These are phyloP conservation scores for Arxiozyma slooffiae DNA, from an alignment of 1,139 yeast species.

Conservation along the genomic window DNA sequence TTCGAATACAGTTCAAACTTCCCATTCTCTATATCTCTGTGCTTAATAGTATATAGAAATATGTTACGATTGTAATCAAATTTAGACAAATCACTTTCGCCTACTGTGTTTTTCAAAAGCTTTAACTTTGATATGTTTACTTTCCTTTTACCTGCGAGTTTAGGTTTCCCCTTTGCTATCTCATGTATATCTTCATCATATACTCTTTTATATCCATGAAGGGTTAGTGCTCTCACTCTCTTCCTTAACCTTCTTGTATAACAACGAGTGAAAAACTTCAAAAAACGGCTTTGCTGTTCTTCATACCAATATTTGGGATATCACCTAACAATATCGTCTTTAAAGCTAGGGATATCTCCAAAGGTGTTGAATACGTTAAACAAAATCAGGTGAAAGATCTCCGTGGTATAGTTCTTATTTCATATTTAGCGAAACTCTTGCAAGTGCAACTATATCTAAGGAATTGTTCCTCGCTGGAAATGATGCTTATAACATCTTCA, in stretches of 20 bases:
- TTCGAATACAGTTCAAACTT: too few species aligned
- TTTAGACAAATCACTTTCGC: neutral
- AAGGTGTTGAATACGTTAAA: constrained; percentile 44
- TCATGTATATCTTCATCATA: constrained; percentile 3
- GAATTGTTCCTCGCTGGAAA: neutral
- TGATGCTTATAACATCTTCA: neutral
- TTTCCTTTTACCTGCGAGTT: neutral
- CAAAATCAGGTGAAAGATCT: constrained; percentile 58
- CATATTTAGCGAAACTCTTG: neutral
- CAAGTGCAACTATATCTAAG: neutral
- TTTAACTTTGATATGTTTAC: neutral
- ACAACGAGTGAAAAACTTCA: constrained; percentile 16
- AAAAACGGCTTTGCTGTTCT: constrained; percentile 26
- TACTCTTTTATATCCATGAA: constrained; percentile 10
- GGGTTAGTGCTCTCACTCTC: constrained; percentile 8
- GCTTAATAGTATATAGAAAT: neutral
- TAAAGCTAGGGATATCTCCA: constrained; percentile 37
- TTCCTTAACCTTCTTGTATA: constrained; percentile 21
- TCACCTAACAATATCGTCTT: constrained; percentile 51
- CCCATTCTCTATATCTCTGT: neutral
- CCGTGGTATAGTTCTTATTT: constrained; percentile 26
- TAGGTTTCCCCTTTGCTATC: neutral
- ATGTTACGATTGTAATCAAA: neutral
- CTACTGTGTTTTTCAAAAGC: neutral
- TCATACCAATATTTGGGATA: constrained; percentile 55